Conservation (phyloP, 805 yeast species). For the Vanderwaltozyma verrucispora region DNA sequence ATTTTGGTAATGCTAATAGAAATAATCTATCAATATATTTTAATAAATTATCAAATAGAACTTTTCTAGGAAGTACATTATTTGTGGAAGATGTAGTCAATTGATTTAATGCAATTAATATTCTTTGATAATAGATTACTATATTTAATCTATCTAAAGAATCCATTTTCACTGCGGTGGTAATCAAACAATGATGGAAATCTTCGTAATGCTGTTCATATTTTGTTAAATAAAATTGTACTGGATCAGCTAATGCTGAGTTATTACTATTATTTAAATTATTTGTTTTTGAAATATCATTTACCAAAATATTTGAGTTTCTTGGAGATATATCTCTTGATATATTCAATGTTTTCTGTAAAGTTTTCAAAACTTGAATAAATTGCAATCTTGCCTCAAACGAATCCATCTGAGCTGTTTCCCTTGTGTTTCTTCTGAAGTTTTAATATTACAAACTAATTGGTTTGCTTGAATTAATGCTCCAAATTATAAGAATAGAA, state of each 20-base stretch:
- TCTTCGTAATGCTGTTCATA: conserved; percentile 26
- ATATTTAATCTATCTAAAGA: conserved; percentile 23
- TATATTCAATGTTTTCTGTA: conserved; percentile 41
- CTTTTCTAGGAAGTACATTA: conserved; percentile 13
- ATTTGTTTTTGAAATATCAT: no score
- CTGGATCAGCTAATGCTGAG: conserved; percentile 10
- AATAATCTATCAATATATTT: conserved; percentile 18
- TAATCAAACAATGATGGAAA: conserved; percentile 27
- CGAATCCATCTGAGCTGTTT: conserved; percentile 85
- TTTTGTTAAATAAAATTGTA: conserved; percentile 21
- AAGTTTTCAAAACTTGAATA: conserved; percentile 48
- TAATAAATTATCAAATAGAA: conserved; percentile 14
- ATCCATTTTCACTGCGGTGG: conserved; percentile 22
- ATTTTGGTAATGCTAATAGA: conserved; percentile 10
- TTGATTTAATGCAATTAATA: conserved; percentile 1
- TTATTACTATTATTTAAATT: background rate
- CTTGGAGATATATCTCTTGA: background rate
- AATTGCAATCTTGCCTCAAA: conserved; percentile 78
- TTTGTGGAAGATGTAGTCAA: background rate
- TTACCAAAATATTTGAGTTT: conserved; percentile 37
- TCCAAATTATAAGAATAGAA: no score
- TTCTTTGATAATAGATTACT: conserved; percentile 6
- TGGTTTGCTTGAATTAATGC: no score
- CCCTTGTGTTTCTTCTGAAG: no score
- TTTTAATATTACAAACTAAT: no score